These are phyloP conservation scores for Eimeria tenella DNA, from an alignment of 169 alveolate genomes.

Conservation along the genomic window DNA sequence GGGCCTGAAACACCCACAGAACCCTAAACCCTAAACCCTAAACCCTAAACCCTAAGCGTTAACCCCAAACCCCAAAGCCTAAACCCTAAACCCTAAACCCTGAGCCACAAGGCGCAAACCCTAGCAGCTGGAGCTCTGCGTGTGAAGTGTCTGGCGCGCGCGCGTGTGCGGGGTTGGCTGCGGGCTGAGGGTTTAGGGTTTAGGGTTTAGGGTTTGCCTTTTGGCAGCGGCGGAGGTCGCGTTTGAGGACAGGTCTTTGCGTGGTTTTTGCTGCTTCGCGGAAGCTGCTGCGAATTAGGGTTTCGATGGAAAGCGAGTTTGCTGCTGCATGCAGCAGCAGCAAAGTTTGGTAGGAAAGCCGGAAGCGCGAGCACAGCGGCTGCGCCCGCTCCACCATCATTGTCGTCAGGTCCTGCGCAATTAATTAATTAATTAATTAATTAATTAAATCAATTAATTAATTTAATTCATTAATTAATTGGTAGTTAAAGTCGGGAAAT, in stretches of 20 bases:
- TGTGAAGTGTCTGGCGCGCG: too few relatives aligned
- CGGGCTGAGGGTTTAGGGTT: too few relatives aligned
- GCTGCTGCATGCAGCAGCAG: conserved; percentile 88
- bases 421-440: background rate
- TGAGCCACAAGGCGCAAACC: too few relatives aligned
- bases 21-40: background rate
- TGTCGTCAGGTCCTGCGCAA: conserved; percentile 86
- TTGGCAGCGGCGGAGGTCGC: background rate
- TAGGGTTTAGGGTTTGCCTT: too few relatives aligned
- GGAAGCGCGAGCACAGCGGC: conserved; percentile 93
- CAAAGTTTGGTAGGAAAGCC: conserved; percentile 94
- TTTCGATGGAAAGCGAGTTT: conserved; percentile 88
- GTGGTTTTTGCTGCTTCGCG: conserved; percentile 83
- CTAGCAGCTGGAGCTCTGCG: too few relatives aligned
- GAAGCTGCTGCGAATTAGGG: conserved; percentile 91
- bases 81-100: too few relatives aligned
- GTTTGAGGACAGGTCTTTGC: conserved; percentile 32
- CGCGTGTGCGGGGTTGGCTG: too few relatives aligned
- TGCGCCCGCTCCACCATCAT: conserved; percentile 93
- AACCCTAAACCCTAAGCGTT: background rate
- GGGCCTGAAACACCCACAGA: background rate
- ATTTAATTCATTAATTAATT: too few relatives aligned
- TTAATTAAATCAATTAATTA: too few relatives aligned
- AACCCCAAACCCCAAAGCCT: too few relatives aligned
- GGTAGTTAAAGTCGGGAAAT: too few relatives aligned